Evolutionary conservation across 2,329 filamentous ascomycete species (phyloP).

Genomic region (Botryosphaeria dothidea): DNA sequence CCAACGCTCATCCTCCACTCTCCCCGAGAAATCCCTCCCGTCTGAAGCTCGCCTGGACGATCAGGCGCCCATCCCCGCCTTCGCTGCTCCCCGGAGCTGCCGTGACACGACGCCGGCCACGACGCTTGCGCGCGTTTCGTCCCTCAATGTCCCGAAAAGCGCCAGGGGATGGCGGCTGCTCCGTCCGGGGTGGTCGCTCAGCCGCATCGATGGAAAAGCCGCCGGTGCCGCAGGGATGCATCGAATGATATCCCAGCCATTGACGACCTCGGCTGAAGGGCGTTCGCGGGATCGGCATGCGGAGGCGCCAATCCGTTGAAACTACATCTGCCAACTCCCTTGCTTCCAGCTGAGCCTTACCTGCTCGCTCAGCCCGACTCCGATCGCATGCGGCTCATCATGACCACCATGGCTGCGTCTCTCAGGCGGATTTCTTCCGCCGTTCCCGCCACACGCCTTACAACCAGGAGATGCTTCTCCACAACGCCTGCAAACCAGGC

Average conservation of each 20-base stretch:
- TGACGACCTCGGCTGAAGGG: slow-evolving; percentile 18
- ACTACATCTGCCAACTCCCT: slow-evolving; percentile 14
- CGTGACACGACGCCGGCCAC: not conserved
- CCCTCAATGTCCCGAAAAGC: slow-evolving; percentile 2
- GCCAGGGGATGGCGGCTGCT: slow-evolving; percentile 1
- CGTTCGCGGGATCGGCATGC: slow-evolving; percentile 12
- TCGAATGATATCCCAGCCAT: slow-evolving; percentile 15
- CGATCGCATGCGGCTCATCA: slow-evolving; percentile 12
- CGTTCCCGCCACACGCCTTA: slow-evolving; percentile 22
- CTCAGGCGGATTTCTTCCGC: slow-evolving; percentile 20
- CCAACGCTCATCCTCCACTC: slow-evolving; percentile 8
- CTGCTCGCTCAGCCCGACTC: not conserved
- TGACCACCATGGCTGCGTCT: slow-evolving; percentile 27
- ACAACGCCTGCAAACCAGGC: slow-evolving; percentile 43
- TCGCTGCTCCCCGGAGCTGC: not conserved
- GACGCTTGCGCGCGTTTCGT: not conserved
- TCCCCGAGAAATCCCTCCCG: not conserved
- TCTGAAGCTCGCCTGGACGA: not conserved
- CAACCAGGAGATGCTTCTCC: slow-evolving; percentile 42
- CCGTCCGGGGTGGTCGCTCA: slow-evolving; percentile 6
- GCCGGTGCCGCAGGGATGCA: slow-evolving; percentile 17
- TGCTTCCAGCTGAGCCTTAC: slow-evolving; percentile 5
- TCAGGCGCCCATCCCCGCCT: slow-evolving; percentile 13
- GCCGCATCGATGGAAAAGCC: slow-evolving; percentile 18
- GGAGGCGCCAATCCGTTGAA: slow-evolving; percentile 16